Percentiles rank a stretch among this genome's conserved stretches.
Conservation (phyloP, 441 rosid genomes). For the Pelargonium citronellum region DNA sequence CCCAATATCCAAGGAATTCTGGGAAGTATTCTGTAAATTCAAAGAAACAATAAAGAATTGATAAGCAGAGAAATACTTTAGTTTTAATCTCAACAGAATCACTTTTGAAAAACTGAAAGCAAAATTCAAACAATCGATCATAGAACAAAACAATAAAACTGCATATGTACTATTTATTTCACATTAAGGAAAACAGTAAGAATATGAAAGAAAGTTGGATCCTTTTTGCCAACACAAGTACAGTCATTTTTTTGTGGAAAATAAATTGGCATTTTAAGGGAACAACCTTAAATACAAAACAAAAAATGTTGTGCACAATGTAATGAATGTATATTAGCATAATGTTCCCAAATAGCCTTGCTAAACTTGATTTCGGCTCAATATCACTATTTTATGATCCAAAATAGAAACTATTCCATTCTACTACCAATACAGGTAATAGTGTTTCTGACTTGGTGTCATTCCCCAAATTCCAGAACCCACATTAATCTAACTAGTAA, state of each 20-base stretch:
- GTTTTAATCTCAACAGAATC: neutral
- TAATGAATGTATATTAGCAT: neutral
- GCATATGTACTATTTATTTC: too few species aligned
- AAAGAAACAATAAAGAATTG: neutral
- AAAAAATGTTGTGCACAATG: too few species aligned
- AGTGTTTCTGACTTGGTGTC: too few species aligned
- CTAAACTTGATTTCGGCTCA: neutral
- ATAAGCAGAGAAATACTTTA: constrained; percentile 1
- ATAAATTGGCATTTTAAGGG: too few species aligned
- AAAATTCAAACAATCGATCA: neutral
- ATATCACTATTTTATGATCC: too few species aligned
- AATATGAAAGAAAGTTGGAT: too few species aligned
- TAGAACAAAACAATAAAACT: neutral
- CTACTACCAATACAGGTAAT: too few species aligned
- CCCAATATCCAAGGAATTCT: constrained; percentile 15
- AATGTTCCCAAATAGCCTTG: neutral
- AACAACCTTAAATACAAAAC: too few species aligned
- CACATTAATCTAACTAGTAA: neutral
- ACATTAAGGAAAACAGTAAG: too few species aligned
- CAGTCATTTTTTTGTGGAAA: too few species aligned
- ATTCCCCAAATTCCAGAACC: neutral
- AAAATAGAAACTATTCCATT: too few species aligned
- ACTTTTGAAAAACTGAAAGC: neutral
- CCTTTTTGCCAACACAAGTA: too few species aligned
- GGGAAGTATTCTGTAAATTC: neutral